phyloP scores from a whole-genome alignment of 2,329 filamentous ascomycete species.

The Blastomyces percursus region DNA sequence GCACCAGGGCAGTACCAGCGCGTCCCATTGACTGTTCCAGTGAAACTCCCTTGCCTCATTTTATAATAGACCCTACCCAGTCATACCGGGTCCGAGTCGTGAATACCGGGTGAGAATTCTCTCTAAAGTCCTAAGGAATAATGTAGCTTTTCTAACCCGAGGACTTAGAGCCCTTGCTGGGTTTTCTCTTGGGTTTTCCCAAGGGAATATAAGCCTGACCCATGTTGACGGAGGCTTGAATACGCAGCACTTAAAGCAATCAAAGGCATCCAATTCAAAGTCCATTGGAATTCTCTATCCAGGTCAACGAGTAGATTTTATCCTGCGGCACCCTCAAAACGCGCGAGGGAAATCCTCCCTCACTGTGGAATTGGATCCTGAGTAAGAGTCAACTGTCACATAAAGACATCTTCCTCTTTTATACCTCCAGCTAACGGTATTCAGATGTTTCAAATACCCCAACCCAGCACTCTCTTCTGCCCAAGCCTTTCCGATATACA shows the following conservation, averaged over 20 bases:
- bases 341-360: conserved; percentile 15
- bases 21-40: conserved; percentile 36
- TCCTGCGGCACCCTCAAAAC: conserved; percentile 19
- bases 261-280: conserved; percentile 15
- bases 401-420: background rate
- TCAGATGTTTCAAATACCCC: conserved; percentile 36
- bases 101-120: conserved; percentile 32
- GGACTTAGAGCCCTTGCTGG: conserved; percentile 30
- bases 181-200: conserved; percentile 26
- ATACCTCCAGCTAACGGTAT: conserved; percentile 1
- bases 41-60: conserved; percentile 17
- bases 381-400: conserved; percentile 19
- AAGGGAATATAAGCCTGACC: conserved; percentile 25
- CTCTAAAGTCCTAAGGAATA: background rate
- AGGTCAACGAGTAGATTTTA: conserved; percentile 37
- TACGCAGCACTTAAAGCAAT: conserved; percentile 16
- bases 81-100: conserved; percentile 33
- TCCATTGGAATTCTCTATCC: conserved; percentile 35
- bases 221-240: conserved; percentile 34
- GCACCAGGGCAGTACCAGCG: conserved; percentile 36
- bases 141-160: background rate
- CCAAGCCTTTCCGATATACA: conserved; percentile 28
- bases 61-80: conserved; percentile 17
- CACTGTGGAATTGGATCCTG: conserved; percentile 27
- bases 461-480: conserved; percentile 33